Evolutionary conservation across 805 yeast genomes (phyloP), one percentile per base, ranked within the genome.

Genomic region (Saturnispora silvae): DNA sequence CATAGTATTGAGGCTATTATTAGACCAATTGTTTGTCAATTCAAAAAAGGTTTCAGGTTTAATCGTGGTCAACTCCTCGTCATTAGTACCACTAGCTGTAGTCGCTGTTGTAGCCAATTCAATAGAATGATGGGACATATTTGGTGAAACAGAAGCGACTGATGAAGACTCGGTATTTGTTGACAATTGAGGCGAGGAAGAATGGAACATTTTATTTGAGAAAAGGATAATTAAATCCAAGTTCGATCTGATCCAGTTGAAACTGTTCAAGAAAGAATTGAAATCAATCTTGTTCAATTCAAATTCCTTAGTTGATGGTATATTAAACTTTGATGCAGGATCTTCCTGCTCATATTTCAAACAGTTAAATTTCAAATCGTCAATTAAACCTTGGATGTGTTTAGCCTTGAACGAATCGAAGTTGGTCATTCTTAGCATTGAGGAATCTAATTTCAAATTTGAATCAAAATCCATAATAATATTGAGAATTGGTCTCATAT

Each of bases 401-500:
- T 26, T 19, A 17, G 20, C 20, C 5, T 28, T 32, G 18, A 40
- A 43, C 18, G 28, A 17, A 23, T 32, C 27, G n/a, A 38, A 36
- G 10, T 38, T 28, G 27, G 29, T 33, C 24, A 37, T 28, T 27
- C 22, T 9, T 20, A 38, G 20, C 13, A 40, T 19, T 11, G 20
- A 30, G 14, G 33, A 26, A 24, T 34, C 31, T 14, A 36, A 20
- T 26, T 36, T 43, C 10, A 40, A 15, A 20, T 26, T 28, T 10
- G 45, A 34, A 11, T 41, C 45, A 16, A 42, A 39, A 23, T 41
- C 45, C 31, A 36, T 33, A 5, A 47, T 27, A n/a, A 38, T 20
- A 20, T 45, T 41, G 5, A 46, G 26, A 9, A 48, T 32, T 9
- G 37, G 33, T 28, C 36, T 43, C 15, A 48, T 35, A 25, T 49